Evolutionary conservation across 805 yeast species (phyloP).

Genomic region (Myxozyma monticola): DNA sequence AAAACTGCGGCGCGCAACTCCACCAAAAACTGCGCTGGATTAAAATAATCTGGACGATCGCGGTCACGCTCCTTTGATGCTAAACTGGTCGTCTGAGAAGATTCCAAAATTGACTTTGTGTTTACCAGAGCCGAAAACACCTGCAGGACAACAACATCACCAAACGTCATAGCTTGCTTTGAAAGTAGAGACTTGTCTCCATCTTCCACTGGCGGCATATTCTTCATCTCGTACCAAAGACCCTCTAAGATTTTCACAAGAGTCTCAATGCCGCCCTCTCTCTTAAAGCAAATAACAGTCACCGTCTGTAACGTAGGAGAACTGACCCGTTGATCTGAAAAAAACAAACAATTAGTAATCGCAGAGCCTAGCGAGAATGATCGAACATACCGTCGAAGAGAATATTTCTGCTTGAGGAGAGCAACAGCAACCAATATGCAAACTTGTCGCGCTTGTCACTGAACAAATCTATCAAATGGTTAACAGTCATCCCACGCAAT

Average conservation of each 20-base stretch:
- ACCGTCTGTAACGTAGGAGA: conserved; percentile 21
- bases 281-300: conserved; percentile 37
- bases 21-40: conserved; percentile 36
- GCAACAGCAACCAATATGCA: conserved; percentile 26
- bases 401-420: conserved; percentile 22
- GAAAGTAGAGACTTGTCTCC: conserved; percentile 18
- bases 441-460: conserved; percentile 21
- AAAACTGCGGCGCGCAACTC: conserved; percentile 36
- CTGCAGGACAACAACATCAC: conserved; percentile 32
- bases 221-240: conserved; percentile 20
- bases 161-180: conserved; percentile 28
- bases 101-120: conserved; percentile 35
- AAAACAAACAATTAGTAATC: background rate
- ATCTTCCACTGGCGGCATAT: conserved; percentile 15
- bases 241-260: conserved; percentile 31
- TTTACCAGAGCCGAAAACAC: conserved; percentile 32
- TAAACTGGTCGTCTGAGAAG: conserved; percentile 32
- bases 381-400: conserved; percentile 20
- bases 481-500: too few species aligned
- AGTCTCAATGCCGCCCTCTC: conserved; percentile 35
- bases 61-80: conserved; percentile 32
- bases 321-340: conserved; percentile 20
- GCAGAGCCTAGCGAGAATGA: background rate
- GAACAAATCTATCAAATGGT: conserved; percentile 6
- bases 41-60: conserved; percentile 33